phyloP scores from a whole-genome alignment of 371 early-diverging fungal species.

The Parasitella parasitica region DNA sequence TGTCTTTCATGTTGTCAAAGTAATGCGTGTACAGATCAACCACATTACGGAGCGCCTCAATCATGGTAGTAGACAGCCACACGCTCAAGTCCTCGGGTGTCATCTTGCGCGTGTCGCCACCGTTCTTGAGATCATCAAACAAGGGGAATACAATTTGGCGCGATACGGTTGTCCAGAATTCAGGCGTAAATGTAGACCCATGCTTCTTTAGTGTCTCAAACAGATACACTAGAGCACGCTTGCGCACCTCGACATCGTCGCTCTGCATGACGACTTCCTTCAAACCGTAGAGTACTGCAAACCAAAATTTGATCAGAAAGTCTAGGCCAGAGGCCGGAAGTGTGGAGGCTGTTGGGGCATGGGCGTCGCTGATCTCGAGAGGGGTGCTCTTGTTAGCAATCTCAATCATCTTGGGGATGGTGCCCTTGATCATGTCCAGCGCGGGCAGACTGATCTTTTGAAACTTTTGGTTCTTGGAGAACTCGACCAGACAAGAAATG shows the following conservation, averaged over 20 bases:
- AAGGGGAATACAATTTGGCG: constrained; percentile 87
- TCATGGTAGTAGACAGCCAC: constrained; percentile 63
- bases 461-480: constrained; percentile 59
- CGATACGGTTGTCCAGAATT: constrained; percentile 82
- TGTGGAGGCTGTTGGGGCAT: constrained; percentile 17
- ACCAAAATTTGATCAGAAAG: constrained; percentile 68
- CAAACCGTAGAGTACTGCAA: constrained; percentile 83
- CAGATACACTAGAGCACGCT: constrained; percentile 77
- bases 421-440: constrained; percentile 51
- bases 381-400: constrained; percentile 41
- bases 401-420: constrained; percentile 52
- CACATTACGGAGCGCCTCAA: constrained; percentile 86
- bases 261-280: constrained; percentile 87
- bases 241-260: constrained; percentile 89
- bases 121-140: constrained; percentile 76
- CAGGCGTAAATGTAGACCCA: constrained; percentile 67
- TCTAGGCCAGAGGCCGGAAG: constrained; percentile 40
- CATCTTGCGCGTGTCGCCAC: constrained; percentile 34
- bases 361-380: constrained; percentile 42
- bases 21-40: constrained; percentile 83
- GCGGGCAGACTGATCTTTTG: constrained; percentile 62
- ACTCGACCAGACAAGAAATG: constrained; percentile 79
- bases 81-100: constrained; percentile 52
- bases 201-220: constrained; percentile 79
- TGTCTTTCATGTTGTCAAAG: constrained; percentile 65